Base-by-base conservation (phyloP, 352 stramenopile species). In the Phytopythium sindhum region DNA sequence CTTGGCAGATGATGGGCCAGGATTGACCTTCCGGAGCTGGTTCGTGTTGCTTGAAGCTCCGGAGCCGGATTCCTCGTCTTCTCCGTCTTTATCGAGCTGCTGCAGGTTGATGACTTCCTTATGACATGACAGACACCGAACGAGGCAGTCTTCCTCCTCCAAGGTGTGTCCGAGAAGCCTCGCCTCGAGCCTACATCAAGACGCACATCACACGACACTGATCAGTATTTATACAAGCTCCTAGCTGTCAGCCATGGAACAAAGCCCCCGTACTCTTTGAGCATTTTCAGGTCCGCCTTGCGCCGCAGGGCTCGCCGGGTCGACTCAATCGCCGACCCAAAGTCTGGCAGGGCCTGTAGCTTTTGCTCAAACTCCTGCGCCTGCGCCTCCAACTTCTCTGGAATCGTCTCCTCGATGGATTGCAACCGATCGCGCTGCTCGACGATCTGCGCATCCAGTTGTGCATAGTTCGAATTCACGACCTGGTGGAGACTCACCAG, bases 121-220 rank as follows among this genome's bases (percentile, higher is more conserved):
- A 51, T 81, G 82, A 57, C 82, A 91, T 33, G 82, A 89, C 15
- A 91, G 66, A 37, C 82, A 89, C 0, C 82, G 82, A 29, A 91
- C 68, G 1, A 91, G 70, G 57, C 82, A 91, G 56, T 91, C 82
- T 57, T 91, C 80, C 15, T 67, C 70, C 24, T 88, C 78, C 0
- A 62, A 64, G 12, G 89, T 68, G 21, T 80, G 67, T 0, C 78
- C 78, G 14, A 88, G 68, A 21, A 89, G 60, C 6, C 75, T 67
- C 4, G 75, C 73, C 64, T 89, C 80, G 26, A 91, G 65, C 51
- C 82, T 91, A 45, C n/a, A 23, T 0, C 23, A 29, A 21, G 12
- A 29, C 11, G 54, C 12, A 37, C 47, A 50, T 23, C 50, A 52
- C 21, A 64, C 26, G 57, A 2, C 31, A 15, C 11, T 6, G 6